Conservation (phyloP, 176 grass and related monocot genomes). For the Oryza meridionalis region DNA sequence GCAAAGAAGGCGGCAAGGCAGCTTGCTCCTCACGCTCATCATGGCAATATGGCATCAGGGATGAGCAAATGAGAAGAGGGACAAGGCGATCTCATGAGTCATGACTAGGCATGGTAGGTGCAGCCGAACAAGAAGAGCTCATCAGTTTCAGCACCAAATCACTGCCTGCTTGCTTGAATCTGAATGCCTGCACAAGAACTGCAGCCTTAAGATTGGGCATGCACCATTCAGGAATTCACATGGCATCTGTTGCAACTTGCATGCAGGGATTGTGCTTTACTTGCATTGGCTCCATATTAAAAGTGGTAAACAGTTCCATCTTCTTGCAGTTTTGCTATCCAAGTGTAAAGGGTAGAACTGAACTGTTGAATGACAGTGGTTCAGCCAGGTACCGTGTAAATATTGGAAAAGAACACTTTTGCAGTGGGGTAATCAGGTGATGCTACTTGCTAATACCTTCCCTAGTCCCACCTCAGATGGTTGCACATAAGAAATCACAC, state of each 20-base stretch:
- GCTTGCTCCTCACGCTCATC: constrained; percentile 41
- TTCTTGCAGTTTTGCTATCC: constrained; percentile 30
- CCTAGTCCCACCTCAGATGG: constrained; percentile 23
- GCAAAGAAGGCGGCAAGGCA: constrained; percentile 25
- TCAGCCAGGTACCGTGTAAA: constrained; percentile 14
- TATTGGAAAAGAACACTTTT: constrained; percentile 21
- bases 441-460: constrained; percentile 10
- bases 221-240: constrained; percentile 38
- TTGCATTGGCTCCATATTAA: constrained; percentile 32
- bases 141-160: constrained; percentile 23
- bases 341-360: constrained; percentile 3
- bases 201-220: constrained; percentile 27
- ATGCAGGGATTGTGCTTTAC: constrained; percentile 4
- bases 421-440: not conserved
- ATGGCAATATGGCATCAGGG: constrained; percentile 46
- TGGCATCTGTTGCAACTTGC: constrained; percentile 31
- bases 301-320: constrained; percentile 8
- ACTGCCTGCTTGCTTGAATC: constrained; percentile 9
- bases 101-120: constrained; percentile 33
- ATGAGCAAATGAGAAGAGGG: constrained; percentile 38
- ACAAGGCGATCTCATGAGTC: constrained; percentile 40
- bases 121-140: constrained; percentile 12
- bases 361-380: constrained; percentile 15
- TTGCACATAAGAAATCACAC: constrained; percentile 17
- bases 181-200: constrained; percentile 17